A percentile compares a stretch with the other conserved stretches of the same genome.
These are phyloP conservation scores for Hyphodiscus sp. DNA, from an alignment of 2,329 filamentous ascomycete genomes.

Conservation along the genomic window DNA sequence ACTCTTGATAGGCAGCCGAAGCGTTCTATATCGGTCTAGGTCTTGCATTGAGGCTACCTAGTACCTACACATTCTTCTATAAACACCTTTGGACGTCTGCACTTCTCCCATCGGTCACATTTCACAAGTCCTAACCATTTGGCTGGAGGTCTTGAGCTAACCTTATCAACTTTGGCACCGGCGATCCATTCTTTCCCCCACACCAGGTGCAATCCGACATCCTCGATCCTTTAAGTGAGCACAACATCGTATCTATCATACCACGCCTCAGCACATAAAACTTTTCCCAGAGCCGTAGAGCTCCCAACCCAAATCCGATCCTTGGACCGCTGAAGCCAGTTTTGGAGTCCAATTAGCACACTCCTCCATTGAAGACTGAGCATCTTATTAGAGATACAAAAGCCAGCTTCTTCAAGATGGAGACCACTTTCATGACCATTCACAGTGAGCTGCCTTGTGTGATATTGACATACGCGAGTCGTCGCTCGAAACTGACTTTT, in stretches of 20 bases:
- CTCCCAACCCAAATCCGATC: not conserved
- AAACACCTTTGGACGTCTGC: not conserved
- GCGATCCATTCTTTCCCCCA: too few relatives aligned
- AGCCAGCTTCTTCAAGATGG: constrained; percentile 47
- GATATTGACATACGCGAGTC: not conserved
- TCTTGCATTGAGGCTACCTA: not conserved
- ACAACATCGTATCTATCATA: not conserved
- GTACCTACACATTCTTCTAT: not conserved
- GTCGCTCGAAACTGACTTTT: constrained; percentile 7
- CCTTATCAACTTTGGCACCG: too few relatives aligned
- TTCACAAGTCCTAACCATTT: too few relatives aligned
- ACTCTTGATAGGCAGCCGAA: not conserved
- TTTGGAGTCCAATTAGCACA: not conserved
- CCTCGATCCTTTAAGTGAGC: not conserved
- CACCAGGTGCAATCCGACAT: not conserved
- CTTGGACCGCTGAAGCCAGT: not conserved
- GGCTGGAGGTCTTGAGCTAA: too few relatives aligned
- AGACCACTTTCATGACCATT: constrained; percentile 87
- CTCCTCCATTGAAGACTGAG: constrained; percentile 24
- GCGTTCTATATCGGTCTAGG: not conserved
- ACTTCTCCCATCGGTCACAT: not conserved
- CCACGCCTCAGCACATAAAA: not conserved
- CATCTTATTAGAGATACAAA: constrained; percentile 32
- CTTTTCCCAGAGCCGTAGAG: not conserved
- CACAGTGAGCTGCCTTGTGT: constrained; percentile 55